These are phyloP conservation scores for Saccharomyces kudriavzevii DNA, from an alignment of 805 yeast species.

Conservation along the genomic window DNA sequence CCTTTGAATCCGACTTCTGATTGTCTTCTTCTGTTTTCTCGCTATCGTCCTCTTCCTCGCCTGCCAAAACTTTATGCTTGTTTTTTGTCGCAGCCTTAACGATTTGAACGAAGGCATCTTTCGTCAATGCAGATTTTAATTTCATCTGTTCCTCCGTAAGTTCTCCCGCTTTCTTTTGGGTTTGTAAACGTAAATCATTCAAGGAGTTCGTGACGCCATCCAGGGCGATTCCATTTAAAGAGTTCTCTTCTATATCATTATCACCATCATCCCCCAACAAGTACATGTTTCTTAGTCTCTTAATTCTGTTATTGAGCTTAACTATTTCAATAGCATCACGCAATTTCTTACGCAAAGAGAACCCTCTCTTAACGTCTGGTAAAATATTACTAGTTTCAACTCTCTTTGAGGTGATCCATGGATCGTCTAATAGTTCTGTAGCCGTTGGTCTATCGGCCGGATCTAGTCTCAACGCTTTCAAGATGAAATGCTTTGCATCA, in stretches of 20 bases:
- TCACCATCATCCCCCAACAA: conserved; percentile 40
- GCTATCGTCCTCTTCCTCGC: conserved; percentile 10
- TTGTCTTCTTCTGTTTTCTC: background rate
- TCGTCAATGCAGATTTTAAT: conserved; percentile 36
- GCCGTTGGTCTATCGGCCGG: conserved; percentile 67
- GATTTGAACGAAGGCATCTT: conserved; percentile 59
- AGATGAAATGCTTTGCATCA: conserved; percentile 74
- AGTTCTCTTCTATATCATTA: conserved; percentile 25
- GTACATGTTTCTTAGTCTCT: conserved; percentile 54
- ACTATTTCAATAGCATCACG: conserved; percentile 81
- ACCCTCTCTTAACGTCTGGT: conserved; percentile 71
- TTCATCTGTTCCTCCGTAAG: conserved; percentile 10
- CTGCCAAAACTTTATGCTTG: conserved; percentile 35
- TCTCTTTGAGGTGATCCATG: conserved; percentile 60
- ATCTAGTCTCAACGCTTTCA: conserved; percentile 58
- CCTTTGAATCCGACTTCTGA: background rate
- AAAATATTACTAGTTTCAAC: conserved; percentile 56
- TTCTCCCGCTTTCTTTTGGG: conserved; percentile 6
- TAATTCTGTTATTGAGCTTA: conserved; percentile 68
- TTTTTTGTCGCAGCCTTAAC: conserved; percentile 61
- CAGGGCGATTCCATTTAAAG: conserved; percentile 5
- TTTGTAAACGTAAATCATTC: conserved; percentile 7
- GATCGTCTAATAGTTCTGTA: conserved; percentile 51
- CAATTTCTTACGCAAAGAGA: conserved; percentile 77
- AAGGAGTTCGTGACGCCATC: conserved; percentile 17